Percentiles rank a stretch among this genome's conserved stretches.
phyloP scores from a whole-genome alignment of 306 rosid genomes.

The Morella rubra region DNA sequence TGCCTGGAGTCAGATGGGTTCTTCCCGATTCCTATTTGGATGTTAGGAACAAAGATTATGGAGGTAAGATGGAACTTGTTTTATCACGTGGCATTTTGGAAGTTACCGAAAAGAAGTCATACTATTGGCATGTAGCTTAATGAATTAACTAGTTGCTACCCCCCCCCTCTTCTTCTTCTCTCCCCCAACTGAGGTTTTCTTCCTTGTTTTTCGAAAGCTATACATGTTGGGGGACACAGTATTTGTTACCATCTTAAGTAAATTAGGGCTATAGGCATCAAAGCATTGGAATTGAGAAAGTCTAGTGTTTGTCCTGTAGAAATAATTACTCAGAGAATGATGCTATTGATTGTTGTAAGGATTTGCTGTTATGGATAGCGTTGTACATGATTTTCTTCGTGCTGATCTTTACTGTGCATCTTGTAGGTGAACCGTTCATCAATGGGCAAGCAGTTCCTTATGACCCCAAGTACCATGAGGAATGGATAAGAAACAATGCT shows the following conservation, averaged over 20 bases:
- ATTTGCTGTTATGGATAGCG: not conserved
- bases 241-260: not conserved
- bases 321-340: not conserved
- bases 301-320: not conserved
- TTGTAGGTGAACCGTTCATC: conserved; percentile 90
- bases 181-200: not conserved
- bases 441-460: conserved; percentile 90
- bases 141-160: too few relatives aligned
- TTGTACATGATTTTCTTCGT: not conserved
- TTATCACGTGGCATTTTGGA: conserved; percentile 4
- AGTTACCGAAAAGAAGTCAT: not conserved
- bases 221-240: not conserved
- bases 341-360: not conserved
- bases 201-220: not conserved
- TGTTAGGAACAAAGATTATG: conserved; percentile 87
- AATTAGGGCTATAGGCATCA: not conserved
- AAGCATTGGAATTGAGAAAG: not conserved
- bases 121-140: not conserved
- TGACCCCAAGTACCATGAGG: conserved; percentile 90
- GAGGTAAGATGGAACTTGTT: conserved; percentile 55
- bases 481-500: conserved; percentile 89
- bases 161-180: too few relatives aligned
- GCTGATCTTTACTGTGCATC: conserved; percentile 21
- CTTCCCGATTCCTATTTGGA: conserved; percentile 98
- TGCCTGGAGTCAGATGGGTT: conserved; percentile 88